A percentile compares a stretch with the other conserved stretches of the same genome.
Conservation (phyloP, 495 filamentous ascomycete species). For the Friedmanniomyces simplex region DNA sequence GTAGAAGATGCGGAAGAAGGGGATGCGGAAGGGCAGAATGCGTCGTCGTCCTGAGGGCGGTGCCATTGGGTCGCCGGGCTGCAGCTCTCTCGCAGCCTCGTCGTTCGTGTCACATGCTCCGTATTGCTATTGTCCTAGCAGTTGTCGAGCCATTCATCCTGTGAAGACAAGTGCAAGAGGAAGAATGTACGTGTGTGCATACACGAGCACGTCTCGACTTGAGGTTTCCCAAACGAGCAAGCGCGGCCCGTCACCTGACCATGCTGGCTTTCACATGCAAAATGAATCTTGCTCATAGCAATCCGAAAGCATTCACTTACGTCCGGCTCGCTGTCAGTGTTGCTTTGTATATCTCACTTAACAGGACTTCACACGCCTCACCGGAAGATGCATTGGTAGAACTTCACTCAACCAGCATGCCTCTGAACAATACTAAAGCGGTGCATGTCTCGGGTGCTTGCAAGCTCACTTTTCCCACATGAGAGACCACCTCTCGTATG, state of each 20-base stretch:
- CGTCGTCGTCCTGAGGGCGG: not conserved
- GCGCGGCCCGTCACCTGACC: too few species aligned
- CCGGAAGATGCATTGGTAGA: not conserved
- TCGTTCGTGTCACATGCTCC: not conserved
- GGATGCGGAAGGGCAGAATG: slow-evolving; percentile 36
- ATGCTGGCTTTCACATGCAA: not conserved
- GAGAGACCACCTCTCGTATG: not conserved
- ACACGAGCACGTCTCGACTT: too few species aligned
- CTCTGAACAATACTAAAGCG: slow-evolving; percentile 18
- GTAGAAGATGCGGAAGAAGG: slow-evolving; percentile 71
- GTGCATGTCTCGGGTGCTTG: not conserved
- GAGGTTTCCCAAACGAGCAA: too few species aligned
- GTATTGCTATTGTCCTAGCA: not conserved
- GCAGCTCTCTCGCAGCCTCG: not conserved
- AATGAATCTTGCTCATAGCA: too few species aligned
- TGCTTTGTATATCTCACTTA: too few species aligned
- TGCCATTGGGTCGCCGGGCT: not conserved
- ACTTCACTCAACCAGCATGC: slow-evolving; percentile 9
- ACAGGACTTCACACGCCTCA: too few species aligned
- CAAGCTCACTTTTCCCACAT: not conserved
- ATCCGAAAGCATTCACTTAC: too few species aligned
- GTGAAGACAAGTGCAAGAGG: too few species aligned
- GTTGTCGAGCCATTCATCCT: too few species aligned
- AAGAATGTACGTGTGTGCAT: too few species aligned
- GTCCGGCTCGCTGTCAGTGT: too few species aligned